Conservation (phyloP, 2,329 filamentous ascomycete species). For the Pyricularia sp. region DNA sequence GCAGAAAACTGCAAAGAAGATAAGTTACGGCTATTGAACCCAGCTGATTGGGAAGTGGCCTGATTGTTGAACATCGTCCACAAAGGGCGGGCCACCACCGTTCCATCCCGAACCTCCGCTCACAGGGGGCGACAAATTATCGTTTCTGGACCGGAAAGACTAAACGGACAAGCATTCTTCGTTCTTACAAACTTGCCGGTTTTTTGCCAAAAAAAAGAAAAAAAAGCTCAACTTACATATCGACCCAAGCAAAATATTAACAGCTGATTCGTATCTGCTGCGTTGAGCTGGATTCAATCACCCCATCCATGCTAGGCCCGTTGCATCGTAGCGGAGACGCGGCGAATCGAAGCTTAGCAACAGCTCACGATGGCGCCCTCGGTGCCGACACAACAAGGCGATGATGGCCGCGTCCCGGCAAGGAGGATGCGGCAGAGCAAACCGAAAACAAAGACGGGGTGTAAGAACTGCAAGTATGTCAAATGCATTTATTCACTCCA, state of each 20-base stretch:
- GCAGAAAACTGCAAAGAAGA: not conserved
- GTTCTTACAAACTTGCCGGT: no score
- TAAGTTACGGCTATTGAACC: not conserved
- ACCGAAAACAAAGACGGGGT: constrained; percentile 58
- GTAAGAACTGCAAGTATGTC: constrained; percentile 59
- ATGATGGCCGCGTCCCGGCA: constrained; percentile 17
- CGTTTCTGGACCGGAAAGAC: no score
- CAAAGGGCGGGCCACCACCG: not conserved
- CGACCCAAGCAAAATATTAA: not conserved
- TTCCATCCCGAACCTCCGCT: not conserved
- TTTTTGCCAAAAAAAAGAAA: not conserved
- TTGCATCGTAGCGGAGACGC: not conserved
- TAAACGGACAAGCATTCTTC: no score
- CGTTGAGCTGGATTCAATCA: not conserved
- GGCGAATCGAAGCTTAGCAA: not conserved
- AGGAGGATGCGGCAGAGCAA: constrained; percentile 43
- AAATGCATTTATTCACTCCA: not conserved
- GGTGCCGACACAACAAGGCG: constrained; percentile 7
- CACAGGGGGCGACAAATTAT: not conserved
- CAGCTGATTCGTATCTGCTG: not conserved
- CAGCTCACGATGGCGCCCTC: constrained; percentile 3
- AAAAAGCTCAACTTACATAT: not conserved
- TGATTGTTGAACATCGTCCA: not conserved
- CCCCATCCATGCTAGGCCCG: not conserved
- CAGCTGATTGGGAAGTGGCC: not conserved